phyloP scores from a whole-genome alignment of 2,329 filamentous ascomycete species.

The Catunica adiposa region DNA sequence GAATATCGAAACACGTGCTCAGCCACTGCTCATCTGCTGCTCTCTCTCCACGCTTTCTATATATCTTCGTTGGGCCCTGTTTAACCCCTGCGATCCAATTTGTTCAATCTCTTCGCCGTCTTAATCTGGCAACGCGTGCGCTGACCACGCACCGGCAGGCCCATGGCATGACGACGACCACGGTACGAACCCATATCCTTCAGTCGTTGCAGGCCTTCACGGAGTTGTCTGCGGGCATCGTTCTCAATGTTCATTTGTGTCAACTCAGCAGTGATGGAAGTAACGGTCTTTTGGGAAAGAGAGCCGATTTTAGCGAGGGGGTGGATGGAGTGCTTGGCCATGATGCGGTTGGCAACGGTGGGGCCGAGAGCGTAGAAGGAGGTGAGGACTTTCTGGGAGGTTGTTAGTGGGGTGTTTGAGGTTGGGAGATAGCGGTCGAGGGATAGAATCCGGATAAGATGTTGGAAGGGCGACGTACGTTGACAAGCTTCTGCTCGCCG shows the following conservation, averaged over 20 bases:
- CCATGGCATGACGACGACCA: constrained; percentile 82
- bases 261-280: constrained; percentile 68
- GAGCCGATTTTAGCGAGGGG: constrained; percentile 62
- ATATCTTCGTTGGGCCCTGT: neutral
- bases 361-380: constrained; percentile 75
- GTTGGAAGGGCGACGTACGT: constrained; percentile 35
- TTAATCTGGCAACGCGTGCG: constrained; percentile 59
- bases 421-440: neutral
- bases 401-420: neutral
- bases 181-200: constrained; percentile 84
- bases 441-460: constrained; percentile 1
- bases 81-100: constrained; percentile 31
- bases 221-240: constrained; percentile 59
- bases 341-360: constrained; percentile 51
- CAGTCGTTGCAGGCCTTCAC: constrained; percentile 72
- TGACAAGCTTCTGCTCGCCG: constrained; percentile 64
- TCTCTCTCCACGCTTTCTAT: neutral
- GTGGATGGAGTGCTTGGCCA: constrained; percentile 82
- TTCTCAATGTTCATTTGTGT: constrained; percentile 89
- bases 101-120: constrained; percentile 46
- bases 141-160: constrained; percentile 80
- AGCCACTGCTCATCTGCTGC: neutral
- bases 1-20: neutral
- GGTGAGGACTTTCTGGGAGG: constrained; percentile 50
- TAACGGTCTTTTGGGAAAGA: constrained; percentile 58